These are phyloP conservation scores for Xylaria sp. DNA, from an alignment of 495 filamentous ascomycete genomes.

Conservation along the genomic window DNA sequence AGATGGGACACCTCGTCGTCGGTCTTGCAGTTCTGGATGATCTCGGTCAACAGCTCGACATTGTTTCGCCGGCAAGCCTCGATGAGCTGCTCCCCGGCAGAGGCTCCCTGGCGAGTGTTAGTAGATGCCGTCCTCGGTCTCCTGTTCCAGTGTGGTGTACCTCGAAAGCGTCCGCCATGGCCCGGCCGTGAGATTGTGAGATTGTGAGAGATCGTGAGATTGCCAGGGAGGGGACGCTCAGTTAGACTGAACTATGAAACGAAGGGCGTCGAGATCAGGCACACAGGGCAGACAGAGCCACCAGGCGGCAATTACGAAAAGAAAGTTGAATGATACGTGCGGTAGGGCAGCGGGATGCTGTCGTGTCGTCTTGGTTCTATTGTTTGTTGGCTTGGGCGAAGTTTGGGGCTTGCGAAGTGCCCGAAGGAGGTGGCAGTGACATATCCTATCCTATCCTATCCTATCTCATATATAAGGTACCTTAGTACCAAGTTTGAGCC, in stretches of 20 bases:
- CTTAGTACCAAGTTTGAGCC: slow-evolving; percentile 6
- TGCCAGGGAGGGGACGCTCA: background rate
- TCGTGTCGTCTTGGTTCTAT: background rate
- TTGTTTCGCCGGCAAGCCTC: slow-evolving; percentile 95
- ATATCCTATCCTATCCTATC: no score
- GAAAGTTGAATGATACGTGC: background rate
- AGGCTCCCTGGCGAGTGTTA: slow-evolving; percentile 71
- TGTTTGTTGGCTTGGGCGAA: slow-evolving; percentile 18
- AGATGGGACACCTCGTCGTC: slow-evolving; percentile 67
- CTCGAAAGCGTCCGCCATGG: slow-evolving; percentile 51
- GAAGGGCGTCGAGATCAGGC: background rate
- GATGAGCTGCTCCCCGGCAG: slow-evolving; percentile 82
- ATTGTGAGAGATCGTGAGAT: background rate
- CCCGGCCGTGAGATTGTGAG: no score
- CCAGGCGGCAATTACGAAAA: background rate
- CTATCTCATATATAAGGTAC: background rate
- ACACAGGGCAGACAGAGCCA: background rate
- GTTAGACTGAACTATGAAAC: background rate
- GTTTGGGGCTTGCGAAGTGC: slow-evolving; percentile 27
- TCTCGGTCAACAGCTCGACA: slow-evolving; percentile 72
- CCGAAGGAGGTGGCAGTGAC: slow-evolving; percentile 39
- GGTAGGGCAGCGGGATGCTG: background rate
- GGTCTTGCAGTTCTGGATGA: slow-evolving; percentile 55
- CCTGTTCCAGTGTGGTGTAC: slow-evolving; percentile 36
- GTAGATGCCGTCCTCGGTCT: slow-evolving; percentile 46